Evolutionary conservation across 2,329 filamentous ascomycete genomes (phyloP).

Genomic region (Sclerotinia minor): DNA sequence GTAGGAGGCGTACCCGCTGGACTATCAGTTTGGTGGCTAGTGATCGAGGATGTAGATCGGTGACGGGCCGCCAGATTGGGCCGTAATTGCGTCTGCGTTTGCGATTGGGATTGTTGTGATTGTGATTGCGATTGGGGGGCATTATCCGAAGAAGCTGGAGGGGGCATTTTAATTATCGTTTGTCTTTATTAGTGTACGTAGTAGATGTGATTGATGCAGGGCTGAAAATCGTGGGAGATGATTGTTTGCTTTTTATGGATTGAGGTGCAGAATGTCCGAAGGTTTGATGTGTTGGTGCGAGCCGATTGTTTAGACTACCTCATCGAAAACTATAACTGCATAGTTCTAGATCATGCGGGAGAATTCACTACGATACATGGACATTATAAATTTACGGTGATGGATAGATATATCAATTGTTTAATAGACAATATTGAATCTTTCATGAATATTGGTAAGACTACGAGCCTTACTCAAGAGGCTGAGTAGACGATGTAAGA

Average conservation of each 20-base stretch:
- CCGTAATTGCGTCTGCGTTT: conserved; percentile 29
- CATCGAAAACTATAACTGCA: conserved; percentile 6
- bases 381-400: neutral
- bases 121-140: conserved; percentile 19
- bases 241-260: conserved; percentile 33
- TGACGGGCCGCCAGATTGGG: conserved; percentile 30
- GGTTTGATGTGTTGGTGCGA: conserved; percentile 25
- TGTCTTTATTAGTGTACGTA: conserved; percentile 19
- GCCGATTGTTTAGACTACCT: conserved; percentile 19
- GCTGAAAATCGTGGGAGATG: conserved; percentile 17
- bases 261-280: conserved; percentile 15
- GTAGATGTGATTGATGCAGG: conserved; percentile 24
- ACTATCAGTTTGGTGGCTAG: conserved; percentile 27
- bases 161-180: conserved; percentile 19
- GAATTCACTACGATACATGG: neutral
- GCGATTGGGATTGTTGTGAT: conserved; percentile 26
- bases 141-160: conserved; percentile 22
- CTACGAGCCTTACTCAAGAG: neutral
- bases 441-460: neutral
- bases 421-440: neutral
- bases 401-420: neutral
- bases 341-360: conserved; percentile 10
- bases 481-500: neutral
- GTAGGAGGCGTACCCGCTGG: conserved; percentile 32
- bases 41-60: conserved; percentile 35